Conservation (phyloP, 108 stramenopile genomes). For the Cyclotella baltica region DNA sequence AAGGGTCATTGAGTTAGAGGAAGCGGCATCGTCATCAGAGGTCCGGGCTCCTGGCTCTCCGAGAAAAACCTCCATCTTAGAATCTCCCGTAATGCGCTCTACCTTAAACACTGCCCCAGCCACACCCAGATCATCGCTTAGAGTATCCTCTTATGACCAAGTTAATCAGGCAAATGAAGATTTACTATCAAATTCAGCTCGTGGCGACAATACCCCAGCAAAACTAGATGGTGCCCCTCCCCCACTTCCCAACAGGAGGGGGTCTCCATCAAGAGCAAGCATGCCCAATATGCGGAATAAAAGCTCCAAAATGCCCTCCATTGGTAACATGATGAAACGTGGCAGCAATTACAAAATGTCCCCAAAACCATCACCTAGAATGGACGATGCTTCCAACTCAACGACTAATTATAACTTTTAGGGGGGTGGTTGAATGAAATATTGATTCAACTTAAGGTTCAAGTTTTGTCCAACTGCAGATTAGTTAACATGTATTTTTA, state of each 20-base stretch:
- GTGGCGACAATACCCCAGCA: background rate
- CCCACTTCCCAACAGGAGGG: background rate
- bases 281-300: slow-evolving; percentile 16
- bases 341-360: slow-evolving; percentile 22
- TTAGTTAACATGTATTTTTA: background rate
- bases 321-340: slow-evolving; percentile 32
- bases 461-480: too few species aligned
- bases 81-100: slow-evolving; percentile 46
- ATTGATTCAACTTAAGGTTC: too few species aligned
- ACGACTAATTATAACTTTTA: slow-evolving; percentile 52
- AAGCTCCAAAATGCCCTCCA: slow-evolving; percentile 26
- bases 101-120: slow-evolving; percentile 32
- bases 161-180: slow-evolving; percentile 32
- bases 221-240: slow-evolving; percentile 6
- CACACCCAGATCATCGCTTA: slow-evolving; percentile 21
- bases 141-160: slow-evolving; percentile 19
- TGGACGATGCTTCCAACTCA: slow-evolving; percentile 52
- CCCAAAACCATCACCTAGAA: slow-evolving; percentile 25
- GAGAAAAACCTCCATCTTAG: slow-evolving; percentile 29
- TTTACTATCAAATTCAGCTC: slow-evolving; percentile 27
- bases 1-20: slow-evolving; percentile 69
- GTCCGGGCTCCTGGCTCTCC: slow-evolving; percentile 8
- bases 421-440: too few species aligned
- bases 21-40: slow-evolving; percentile 22
- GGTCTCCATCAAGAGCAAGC: slow-evolving; percentile 4